Base-by-base conservation (phyloP, 371 early-diverging fungal genomes). In the Mucor racemosus region DNA sequence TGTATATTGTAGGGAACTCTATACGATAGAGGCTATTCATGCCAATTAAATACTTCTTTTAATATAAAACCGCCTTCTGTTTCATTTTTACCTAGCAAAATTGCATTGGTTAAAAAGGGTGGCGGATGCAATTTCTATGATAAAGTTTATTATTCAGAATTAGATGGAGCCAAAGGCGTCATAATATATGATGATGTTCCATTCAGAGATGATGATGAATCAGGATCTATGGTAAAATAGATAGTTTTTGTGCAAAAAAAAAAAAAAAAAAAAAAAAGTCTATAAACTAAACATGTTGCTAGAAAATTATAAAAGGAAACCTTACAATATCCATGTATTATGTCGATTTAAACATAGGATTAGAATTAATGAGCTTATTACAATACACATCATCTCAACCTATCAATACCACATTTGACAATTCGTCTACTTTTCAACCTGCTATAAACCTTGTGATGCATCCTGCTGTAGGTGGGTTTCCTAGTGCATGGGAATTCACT, bases 401-500 rank as follows among this genome's bases (percentile, higher is more conserved):
- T 31, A 55, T 72, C 15, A 40, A 61, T 6, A 41, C 58, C 0
- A 57, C 36, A 3, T 39, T 68, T 14, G 65, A 73, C 59, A 55
- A 60, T 54, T 33, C 44, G 15, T 53, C 60, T 6, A 64, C 61
- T 21, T 65, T 57, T 59, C 78, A 79, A 59, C 69, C 66, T 54
- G 76, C 70, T 1, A 65, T 76, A 17, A 68, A 62, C 26, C 74
- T 80, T 17, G 63, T 64, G 0, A 65, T 84, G 54, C 78, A 81
- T 60, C 84, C 84, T 14, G 71, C 76, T 17, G 69, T 76, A 26
- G 76, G 77, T 19, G 76, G 73, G 0, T 80, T 81, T 60, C 77
- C 86, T 0, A 78, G 77, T 62, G 76, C 85, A 31, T 87, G 88
- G 88, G 86, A 86, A 69, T 85, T 85, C 64, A 81, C 83, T 1